Evolutionary conservation across 1,284 basidiomycete genomes (phyloP), one percentile per base, ranked within the genome.

Genomic region (Bondarzewia mesenterica): DNA sequence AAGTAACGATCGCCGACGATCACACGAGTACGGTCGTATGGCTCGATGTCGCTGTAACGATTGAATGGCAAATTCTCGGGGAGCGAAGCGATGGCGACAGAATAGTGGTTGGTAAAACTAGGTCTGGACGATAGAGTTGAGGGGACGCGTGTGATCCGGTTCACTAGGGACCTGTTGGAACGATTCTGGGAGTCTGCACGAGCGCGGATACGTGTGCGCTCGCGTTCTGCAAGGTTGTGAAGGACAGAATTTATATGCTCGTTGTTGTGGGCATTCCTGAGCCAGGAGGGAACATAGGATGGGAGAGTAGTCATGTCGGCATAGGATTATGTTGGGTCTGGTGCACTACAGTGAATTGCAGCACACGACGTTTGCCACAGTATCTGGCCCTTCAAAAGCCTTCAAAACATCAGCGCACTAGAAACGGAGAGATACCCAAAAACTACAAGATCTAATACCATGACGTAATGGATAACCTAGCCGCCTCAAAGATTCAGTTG

Each of bases 21-120:
- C 21, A 89, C 80, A 7, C 85, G 75, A 1, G 85, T 91, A 46
- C 84, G 74, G 63, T 93, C 86, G 61, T 90, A 93, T 0, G 89
- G 85, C 44, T 77, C 67, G 46, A 92, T 74, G 56, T 88, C 77
- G 29, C 60, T 47, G 57, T 92, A 92, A n/a, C 89, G 81, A 66
- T 90, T 89, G 35, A 64, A 66, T 25, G 55, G 52, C 18, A 58
- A 48, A 57, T 86, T 77, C 22, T 62, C 60, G 18, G 68, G 67
- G 40, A 70, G 60, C 45, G 60, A 60, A n/a, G 75, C 81, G 21
- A 69, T 60, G 7, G 69, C 60, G 46, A 80, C 66, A 15, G 84
- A 78, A 58, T 87, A 88, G 55, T 80, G 63, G 21, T 69, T 51
- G 42, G 57, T 47, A 22, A 67, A 51, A 49, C 59, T 49, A 55